A percentile compares a stretch with the other conserved stretches of the same genome.
These are phyloP conservation scores for Scedosporium boydii DNA, from an alignment of 2,329 filamentous ascomycete species.

Conservation along the genomic window DNA sequence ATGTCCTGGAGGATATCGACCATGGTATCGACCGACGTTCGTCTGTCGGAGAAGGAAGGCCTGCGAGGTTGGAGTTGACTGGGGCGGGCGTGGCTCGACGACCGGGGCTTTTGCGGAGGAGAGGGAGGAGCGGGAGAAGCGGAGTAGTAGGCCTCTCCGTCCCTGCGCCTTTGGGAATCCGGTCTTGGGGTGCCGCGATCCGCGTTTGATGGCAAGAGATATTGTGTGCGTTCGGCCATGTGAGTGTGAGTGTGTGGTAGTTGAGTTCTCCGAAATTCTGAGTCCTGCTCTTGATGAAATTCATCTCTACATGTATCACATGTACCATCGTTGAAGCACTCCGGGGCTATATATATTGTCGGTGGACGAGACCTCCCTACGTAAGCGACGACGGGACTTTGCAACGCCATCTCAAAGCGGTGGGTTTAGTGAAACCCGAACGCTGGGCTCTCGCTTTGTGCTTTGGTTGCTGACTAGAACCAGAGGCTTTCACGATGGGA, in stretches of 20 bases:
- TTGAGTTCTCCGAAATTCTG: neutral
- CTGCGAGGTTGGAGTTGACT: neutral
- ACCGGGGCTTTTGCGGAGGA: neutral
- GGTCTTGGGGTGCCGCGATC: neutral
- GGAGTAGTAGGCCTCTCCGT: neutral
- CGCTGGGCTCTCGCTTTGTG: no score
- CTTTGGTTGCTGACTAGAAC: no score
- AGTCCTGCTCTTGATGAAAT: no score
- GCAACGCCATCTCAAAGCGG: no score
- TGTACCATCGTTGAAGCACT: no score
- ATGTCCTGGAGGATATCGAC: neutral
- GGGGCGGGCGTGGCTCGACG: neutral
- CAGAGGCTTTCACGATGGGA: no score
- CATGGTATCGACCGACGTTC: neutral
- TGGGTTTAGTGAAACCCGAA: no score
- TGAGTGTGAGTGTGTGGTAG: neutral
- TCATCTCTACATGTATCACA: no score
- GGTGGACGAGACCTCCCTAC: no score
- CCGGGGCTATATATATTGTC: no score
- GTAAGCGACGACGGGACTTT: no score
- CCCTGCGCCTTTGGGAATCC: neutral
- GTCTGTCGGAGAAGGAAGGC: neutral
- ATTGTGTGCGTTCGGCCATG: neutral
- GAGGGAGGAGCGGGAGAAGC: neutral
- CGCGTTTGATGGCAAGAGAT: neutral